Percentiles rank a stretch among this genome's conserved stretches.
phyloP scores from a whole-genome alignment of 192 early-diverging fungal species.

The Coemansia aciculifera region DNA sequence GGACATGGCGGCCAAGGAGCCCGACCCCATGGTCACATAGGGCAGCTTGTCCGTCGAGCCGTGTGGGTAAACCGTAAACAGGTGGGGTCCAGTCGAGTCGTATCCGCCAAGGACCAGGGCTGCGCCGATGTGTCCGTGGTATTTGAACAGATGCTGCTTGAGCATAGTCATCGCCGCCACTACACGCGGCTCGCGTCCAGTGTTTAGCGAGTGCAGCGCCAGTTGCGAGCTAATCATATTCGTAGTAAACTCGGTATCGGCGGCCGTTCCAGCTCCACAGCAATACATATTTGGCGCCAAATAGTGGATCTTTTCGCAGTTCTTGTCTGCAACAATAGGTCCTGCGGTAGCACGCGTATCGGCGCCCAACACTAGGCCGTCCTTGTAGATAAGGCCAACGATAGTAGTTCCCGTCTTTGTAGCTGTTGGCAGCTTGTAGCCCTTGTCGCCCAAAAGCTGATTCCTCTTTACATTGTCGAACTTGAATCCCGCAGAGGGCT shows the following conservation, averaged over 20 bases:
- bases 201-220: constrained; percentile 88
- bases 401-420: constrained; percentile 98
- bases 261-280: constrained; percentile 98
- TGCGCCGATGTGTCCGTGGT: constrained; percentile 95
- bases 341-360: constrained; percentile 96
- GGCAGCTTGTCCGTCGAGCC: constrained; percentile 96
- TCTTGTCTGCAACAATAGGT: constrained; percentile 97
- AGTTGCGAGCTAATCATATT: constrained; percentile 89
- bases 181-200: constrained; percentile 84
- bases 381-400: constrained; percentile 91
- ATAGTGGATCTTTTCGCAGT: constrained; percentile 99
- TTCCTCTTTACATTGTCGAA: constrained; percentile 68
- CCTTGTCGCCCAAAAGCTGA: constrained; percentile 71
- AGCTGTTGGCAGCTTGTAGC: constrained; percentile 74
- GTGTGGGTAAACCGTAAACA: constrained; percentile 91
- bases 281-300: constrained; percentile 98
- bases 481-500: constrained; percentile 46
- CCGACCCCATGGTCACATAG: constrained; percentile 94
- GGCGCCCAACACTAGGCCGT: constrained; percentile 91
- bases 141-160: constrained; percentile 95
- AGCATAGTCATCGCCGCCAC: constrained; percentile 95
- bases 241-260: constrained; percentile 96
- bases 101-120: constrained; percentile 92
- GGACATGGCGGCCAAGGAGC: constrained; percentile 93
- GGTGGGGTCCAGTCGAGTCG: constrained; percentile 86